These are phyloP conservation scores for Hygrophorus pudorinus DNA, from an alignment of 768 basidiomycete genomes.

Conservation along the genomic window DNA sequence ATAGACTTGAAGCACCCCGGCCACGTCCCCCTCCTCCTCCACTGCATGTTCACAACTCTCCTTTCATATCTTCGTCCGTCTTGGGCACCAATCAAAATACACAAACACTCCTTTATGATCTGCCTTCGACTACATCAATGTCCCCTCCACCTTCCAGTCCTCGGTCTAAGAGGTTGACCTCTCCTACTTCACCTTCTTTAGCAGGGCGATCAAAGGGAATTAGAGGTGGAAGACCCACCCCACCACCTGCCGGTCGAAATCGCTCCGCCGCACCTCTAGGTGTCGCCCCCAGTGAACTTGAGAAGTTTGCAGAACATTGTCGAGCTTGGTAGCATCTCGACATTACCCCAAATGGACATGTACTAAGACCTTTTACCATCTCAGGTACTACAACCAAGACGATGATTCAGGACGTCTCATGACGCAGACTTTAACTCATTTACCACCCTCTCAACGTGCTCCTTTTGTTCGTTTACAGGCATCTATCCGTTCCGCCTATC, in stretches of 20 bases:
- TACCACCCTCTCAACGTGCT: conserved; percentile 77
- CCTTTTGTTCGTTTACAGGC: conserved; percentile 83
- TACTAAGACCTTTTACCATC: background rate
- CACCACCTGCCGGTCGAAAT: conserved; percentile 49
- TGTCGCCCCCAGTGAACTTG: conserved; percentile 57
- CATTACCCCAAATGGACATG: too few species aligned
- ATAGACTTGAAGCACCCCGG: conserved; percentile 56
- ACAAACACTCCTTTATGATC: conserved; percentile 67
- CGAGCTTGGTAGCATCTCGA: conserved; percentile 53
- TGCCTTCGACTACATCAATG: conserved; percentile 49
- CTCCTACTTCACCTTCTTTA: conserved; percentile 53
- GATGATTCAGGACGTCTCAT: conserved; percentile 69
- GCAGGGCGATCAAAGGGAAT: conserved; percentile 38
- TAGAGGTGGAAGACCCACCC: conserved; percentile 42
- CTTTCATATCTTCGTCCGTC: conserved; percentile 33
- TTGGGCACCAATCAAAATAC: conserved; percentile 33
- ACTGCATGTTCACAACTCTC: conserved; percentile 41
- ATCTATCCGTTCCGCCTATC: conserved; percentile 76
- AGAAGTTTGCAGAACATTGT: conserved; percentile 69
- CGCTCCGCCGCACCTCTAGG: conserved; percentile 65
- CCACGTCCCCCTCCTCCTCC: conserved; percentile 54
- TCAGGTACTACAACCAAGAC: conserved; percentile 80
- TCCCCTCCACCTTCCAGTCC: conserved; percentile 56
- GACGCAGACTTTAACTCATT: conserved; percentile 71
- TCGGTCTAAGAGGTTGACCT: conserved; percentile 31